Evolutionary conservation across 495 filamentous ascomycete genomes (phyloP), one percentile per base, ranked within the genome.

Genomic region (Hypoxylon cercidicola): DNA sequence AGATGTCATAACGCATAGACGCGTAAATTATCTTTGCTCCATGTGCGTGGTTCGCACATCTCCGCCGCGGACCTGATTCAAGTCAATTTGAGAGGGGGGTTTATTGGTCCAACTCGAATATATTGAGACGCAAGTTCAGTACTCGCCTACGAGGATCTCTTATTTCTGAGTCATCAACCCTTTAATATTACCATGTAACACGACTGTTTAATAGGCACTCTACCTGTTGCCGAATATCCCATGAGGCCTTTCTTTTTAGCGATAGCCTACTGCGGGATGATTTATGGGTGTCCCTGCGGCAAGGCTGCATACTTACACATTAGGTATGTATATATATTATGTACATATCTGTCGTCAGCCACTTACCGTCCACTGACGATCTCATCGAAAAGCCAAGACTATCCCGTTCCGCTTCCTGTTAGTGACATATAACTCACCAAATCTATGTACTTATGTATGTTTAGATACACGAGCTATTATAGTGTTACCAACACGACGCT

Each of bases 1-100:
- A 60, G 49, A 62, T 55, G 40, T 7, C n/a, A 49, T 49, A 25
- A 32, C 28, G n/a, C 13, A n/a, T 47, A 47, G 12, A 43, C 37
- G 16, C n/a, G 18, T 49, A 37, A 18, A 51, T 60, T 28, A 10
- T 20, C 16, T 46, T 39, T 43, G n/a, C 12, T n/a, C 20, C 3
- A 4, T 48, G 23, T 48, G 4, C 25, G n/a, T 6, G 23, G 30
- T 11, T 44, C 41, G 41, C 41, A 44, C 7, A 1, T 32, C 30
- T 32, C 30, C 30, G 9, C 9, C 30, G 7, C 10, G 10, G 10
- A 32, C 30, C 30, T 32, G 30, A 28, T 16, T 16, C 15, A 41
- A 15, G n/a, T 41, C 3, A 37, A 37, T n/a, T n/a, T n/a, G 10
- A 12, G 11, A 37, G 39, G 39, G n/a, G 16, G n/a, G 20, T 18